Base-by-base conservation (phyloP, 2,329 filamentous ascomycete genomes). In the Plectosphaerella cucumerina region DNA sequence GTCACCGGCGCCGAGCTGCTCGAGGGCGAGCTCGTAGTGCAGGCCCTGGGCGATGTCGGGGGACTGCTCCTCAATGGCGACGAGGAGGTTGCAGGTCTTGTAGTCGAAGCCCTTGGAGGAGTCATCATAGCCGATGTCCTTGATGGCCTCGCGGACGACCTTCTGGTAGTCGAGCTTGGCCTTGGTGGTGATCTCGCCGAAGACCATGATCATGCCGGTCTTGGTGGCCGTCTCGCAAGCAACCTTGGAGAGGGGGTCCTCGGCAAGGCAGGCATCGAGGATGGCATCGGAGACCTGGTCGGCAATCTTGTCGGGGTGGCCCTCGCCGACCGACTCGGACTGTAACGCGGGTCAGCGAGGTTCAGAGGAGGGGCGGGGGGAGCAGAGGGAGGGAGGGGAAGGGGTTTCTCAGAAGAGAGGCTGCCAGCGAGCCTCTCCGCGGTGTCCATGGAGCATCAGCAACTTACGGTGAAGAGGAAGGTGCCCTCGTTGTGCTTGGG, bases 191-290 rank as follows among this genome's bases (percentile, higher is more conserved):
- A 99, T 99, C 75, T 99, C 94, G 76, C 91, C 91, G 59, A 96
- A 96, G 71, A 96, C 87, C 94, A 99, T 97, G 75, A 99, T 82
- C 94, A 99, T 89, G 75, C 94, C 94, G 63, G 94, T 99, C 89
- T 99, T 99, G 80, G 94, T 96, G 67, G 94, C 94, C 62, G 93
- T 97, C 83, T 99, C 94, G 76, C 94, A 99, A 72, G 94, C 94
- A 64, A 97, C 88, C 84, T 97, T 99, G 81, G 94, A 97, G 69
- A 97, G 85, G 60, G 93, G 93, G 73, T 99, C 94, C 75, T 94
- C 88, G 58, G 81, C 80, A 68, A 99, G 81, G 80, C 94, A 97
- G 77, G 94, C 94, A 82, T 99, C 94, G 79, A 99, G 92, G 67
- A 99, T 84, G 65, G 94, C 93, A 79, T 99, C 94, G 58, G 93